phyloP scores from a whole-genome alignment of 2,329 filamentous ascomycete species.

The Calonectria hawksworthii region DNA sequence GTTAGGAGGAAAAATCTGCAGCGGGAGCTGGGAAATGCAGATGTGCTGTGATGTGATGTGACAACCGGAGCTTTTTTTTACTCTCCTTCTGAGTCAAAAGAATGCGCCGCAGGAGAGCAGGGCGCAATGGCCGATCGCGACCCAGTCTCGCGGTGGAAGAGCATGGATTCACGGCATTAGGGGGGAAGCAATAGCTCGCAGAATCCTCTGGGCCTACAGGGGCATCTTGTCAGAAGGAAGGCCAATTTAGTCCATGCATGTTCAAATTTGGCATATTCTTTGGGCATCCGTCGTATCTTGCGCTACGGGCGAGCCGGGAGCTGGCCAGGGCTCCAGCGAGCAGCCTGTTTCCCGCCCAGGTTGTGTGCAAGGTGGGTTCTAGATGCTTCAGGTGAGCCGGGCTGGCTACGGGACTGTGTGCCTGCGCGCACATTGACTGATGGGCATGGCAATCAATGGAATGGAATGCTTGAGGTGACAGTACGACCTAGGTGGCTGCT shows the following conservation, averaged over 20 bases:
- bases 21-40: conserved; percentile 7
- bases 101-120: conserved; percentile 4
- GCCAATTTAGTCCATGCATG: conserved; percentile 34
- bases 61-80: conserved; percentile 19
- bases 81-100: not conserved
- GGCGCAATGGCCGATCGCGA: conserved; percentile 19
- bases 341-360: conserved; percentile 17
- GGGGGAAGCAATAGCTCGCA: conserved; percentile 18
- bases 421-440: not conserved
- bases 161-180: conserved; percentile 1
- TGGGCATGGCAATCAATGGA: not conserved
- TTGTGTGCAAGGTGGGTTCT: conserved; percentile 21
- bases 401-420: not conserved
- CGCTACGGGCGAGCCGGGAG: conserved; percentile 23
- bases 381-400: conserved; percentile 44
- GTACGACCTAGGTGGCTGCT: conserved; percentile 14
- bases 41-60: conserved; percentile 25
- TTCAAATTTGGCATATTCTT: conserved; percentile 40
- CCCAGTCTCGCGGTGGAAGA: conserved; percentile 5
- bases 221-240: conserved; percentile 33
- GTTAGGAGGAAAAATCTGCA: not conserved
- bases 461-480: not conserved
- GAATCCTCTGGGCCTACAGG: conserved; percentile 30
- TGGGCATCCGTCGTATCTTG: conserved; percentile 32
- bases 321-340: conserved; percentile 28